phyloP scores from a whole-genome alignment of 805 yeast species.

The Metschnikowia anglica region DNA sequence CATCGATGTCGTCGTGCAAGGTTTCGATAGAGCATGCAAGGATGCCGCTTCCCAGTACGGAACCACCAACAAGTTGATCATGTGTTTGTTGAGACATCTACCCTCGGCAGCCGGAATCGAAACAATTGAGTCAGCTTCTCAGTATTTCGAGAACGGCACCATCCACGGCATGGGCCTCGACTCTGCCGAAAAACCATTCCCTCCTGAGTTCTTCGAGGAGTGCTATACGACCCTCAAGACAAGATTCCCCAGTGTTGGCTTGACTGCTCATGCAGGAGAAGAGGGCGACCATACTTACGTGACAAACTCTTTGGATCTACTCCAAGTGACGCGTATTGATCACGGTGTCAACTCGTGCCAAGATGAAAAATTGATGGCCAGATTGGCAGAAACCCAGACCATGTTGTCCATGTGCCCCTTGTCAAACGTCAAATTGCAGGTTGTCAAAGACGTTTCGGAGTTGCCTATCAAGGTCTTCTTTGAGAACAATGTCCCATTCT shows the following conservation, averaged over 20 bases:
- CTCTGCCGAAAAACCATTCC: constrained; percentile 75
- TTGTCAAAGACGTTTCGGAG: constrained; percentile 63
- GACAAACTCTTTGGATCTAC: constrained; percentile 52
- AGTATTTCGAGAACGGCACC: constrained; percentile 53
- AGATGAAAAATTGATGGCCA: constrained; percentile 51
- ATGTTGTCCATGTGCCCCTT: constrained; percentile 75
- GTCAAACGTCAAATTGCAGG: constrained; percentile 74
- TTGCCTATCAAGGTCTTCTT: constrained; percentile 64
- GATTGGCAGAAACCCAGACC: constrained; percentile 54
- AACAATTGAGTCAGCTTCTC: constrained; percentile 53
- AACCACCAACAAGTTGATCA: constrained; percentile 67
- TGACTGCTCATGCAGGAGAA: constrained; percentile 90
- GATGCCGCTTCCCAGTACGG: constrained; percentile 60
- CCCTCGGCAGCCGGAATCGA: constrained; percentile 58
- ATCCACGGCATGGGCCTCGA: constrained; percentile 81
- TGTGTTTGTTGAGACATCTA: constrained; percentile 79
- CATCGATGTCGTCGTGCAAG: constrained; percentile 59
- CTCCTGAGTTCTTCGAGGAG: constrained; percentile 66
- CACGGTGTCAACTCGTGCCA: constrained; percentile 73
- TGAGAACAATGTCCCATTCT: constrained; percentile 64
- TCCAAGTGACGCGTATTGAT: constrained; percentile 64
- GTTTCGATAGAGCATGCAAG: constrained; percentile 66
- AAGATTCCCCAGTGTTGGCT: constrained; percentile 51
- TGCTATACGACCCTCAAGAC: constrained; percentile 54
- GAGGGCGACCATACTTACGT: constrained; percentile 80